Evolutionary conservation across 768 basidiomycete species (phyloP).

Genomic region (Suillus ampliporus): DNA sequence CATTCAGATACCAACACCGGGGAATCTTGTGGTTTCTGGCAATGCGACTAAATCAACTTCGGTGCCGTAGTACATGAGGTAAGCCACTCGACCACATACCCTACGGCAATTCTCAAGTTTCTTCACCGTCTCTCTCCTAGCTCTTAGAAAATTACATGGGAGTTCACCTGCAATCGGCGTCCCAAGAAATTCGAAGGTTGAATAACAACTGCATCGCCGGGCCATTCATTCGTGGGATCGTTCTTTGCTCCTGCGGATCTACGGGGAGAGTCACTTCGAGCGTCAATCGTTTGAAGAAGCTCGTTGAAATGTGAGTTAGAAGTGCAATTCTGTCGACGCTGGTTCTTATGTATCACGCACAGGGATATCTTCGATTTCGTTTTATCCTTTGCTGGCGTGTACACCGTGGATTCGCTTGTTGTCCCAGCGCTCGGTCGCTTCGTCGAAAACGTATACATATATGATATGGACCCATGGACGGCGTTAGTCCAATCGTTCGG

Average conservation of each 20-base stretch:
- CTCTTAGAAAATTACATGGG: background rate
- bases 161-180: accelerated
- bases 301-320: no score
- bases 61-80: background rate
- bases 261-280: background rate
- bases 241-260: background rate
- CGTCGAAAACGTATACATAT: background rate
- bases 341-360: no score
- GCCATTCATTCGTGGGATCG: background rate
- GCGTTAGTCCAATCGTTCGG: background rate
- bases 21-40: background rate
- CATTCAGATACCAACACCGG: background rate
- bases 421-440: background rate
- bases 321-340: no score
- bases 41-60: background rate
- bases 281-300: background rate
- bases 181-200: no score
- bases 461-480: background rate
- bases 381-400: background rate
- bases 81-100: no score
- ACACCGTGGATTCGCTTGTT: background rate
- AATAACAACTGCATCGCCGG: background rate
- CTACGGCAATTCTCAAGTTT: no score
- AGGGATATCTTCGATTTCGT: conserved; percentile 8
- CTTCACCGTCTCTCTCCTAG: no score